Evolutionary conservation across 2,329 filamentous ascomycete genomes (phyloP).

Genomic region (Monosporascus sp.): DNA sequence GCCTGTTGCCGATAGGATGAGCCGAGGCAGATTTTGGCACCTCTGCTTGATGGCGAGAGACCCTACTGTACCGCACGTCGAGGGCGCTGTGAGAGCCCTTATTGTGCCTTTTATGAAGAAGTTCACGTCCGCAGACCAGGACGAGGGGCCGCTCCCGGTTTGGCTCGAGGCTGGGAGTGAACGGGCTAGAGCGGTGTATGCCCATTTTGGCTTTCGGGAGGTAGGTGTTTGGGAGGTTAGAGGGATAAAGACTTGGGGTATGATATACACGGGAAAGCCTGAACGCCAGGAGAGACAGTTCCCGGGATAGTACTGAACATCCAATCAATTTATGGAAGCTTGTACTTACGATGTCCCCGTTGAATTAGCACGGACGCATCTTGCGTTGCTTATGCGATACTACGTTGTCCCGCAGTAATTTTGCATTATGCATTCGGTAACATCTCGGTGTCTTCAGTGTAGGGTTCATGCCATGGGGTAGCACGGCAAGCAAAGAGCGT

Average conservation of each 20-base stretch:
- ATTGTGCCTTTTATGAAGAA: constrained; percentile 12
- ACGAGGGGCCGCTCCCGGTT: constrained; percentile 9
- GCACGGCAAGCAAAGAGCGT: no score
- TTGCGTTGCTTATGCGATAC: no score
- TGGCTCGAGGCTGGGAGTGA: constrained; percentile 13
- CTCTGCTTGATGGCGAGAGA: constrained; percentile 16
- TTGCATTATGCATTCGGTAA: no score
- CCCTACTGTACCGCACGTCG: constrained; percentile 9
- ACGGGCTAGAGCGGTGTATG: constrained; percentile 9
- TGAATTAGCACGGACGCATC: no score
- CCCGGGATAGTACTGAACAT: no score
- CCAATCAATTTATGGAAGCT: no score
- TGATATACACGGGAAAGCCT: constrained; percentile 12
- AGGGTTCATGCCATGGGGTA: no score
- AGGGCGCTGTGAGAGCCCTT: constrained; percentile 12
- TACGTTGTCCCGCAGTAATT: no score
- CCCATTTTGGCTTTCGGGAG: constrained; percentile 12
- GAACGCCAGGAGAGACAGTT: background rate
- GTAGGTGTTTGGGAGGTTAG: constrained; percentile 5
- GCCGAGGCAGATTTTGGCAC: constrained; percentile 12
- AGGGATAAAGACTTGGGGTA: constrained; percentile 11
- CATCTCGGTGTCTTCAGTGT: no score
- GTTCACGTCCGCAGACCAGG: background rate
- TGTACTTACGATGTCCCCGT: no score
- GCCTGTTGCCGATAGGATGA: constrained; percentile 7